Conservation (phyloP, 306 rosid species). For the Cucurbita argyrosperma region DNA sequence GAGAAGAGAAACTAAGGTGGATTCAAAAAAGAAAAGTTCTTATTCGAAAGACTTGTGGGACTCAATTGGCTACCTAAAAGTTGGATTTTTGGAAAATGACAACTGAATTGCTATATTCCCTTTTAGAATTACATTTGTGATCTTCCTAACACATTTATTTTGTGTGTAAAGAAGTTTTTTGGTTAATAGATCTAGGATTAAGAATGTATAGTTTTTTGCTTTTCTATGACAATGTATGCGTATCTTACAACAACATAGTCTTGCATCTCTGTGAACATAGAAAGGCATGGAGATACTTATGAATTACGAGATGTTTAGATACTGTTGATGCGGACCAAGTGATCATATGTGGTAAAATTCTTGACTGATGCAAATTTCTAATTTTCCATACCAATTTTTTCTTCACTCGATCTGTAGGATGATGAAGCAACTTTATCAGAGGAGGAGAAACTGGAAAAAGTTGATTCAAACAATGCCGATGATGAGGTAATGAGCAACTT, state of each 20-base stretch:
- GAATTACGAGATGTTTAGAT: not conserved
- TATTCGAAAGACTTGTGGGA: not conserved
- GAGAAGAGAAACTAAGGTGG: not conserved
- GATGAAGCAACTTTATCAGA: slow-evolving; percentile 88
- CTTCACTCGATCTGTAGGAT: slow-evolving; percentile 33
- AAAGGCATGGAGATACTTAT: not conserved
- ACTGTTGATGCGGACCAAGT: not conserved
- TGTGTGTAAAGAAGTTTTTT: not conserved
- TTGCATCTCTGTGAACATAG: not conserved
- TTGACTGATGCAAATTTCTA: not conserved
- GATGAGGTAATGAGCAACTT: slow-evolving; percentile 56
- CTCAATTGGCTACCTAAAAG: not conserved
- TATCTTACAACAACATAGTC: not conserved
- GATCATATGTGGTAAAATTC: not conserved
- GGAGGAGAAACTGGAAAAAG: slow-evolving; percentile 82
- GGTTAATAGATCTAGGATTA: not conserved
- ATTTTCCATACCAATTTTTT: not conserved
- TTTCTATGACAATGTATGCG: not conserved
- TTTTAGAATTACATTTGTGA: not conserved
- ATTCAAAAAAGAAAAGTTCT: not conserved
- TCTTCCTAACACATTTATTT: not conserved
- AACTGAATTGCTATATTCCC: not conserved
- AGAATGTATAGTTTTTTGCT: not conserved
- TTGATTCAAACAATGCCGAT: slow-evolving; percentile 37
- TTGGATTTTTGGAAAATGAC: not conserved